A percentile compares a stretch with the other conserved stretches of the same genome.
Conservation (phyloP, 331 rosid species). For the Malus hybrid region DNA sequence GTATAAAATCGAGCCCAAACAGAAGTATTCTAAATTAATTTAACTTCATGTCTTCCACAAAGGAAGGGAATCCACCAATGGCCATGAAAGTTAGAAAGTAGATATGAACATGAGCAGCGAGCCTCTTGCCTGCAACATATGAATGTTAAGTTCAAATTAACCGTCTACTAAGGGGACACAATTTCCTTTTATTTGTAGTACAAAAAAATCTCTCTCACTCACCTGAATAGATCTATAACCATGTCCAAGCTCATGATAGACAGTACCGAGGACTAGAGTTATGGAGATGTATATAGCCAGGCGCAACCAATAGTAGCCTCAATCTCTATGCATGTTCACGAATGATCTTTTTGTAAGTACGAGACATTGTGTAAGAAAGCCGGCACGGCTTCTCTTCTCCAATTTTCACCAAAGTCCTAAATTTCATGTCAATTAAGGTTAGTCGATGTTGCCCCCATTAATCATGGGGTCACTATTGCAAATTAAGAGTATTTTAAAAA, state of each 20-base stretch:
- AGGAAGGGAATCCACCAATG: constrained; percentile 85
- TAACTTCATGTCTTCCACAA: constrained; percentile 68
- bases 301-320: constrained; percentile 71
- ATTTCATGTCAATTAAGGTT: background rate
- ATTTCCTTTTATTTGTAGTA: too few species aligned
- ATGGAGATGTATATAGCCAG: constrained; percentile 30
- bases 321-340: constrained; percentile 56
- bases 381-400: constrained; percentile 33
- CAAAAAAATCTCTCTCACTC: background rate
- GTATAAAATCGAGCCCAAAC: too few species aligned
- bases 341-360: constrained; percentile 46
- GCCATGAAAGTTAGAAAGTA: constrained; percentile 69
- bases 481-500: too few species aligned
- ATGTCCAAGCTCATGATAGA: constrained; percentile 26
- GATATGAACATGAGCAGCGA: constrained; percentile 32
- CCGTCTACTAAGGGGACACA: too few species aligned
- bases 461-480: too few species aligned
- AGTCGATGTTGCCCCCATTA: background rate
- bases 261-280: constrained; percentile 33
- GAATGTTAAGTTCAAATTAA: too few species aligned
- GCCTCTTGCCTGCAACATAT: constrained; percentile 42
- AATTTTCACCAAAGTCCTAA: constrained; percentile 3
- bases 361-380: constrained; percentile 34
- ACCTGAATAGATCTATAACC: constrained; percentile 36
- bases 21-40: background rate